Evolutionary conservation across 345 rosid genomes (phyloP).

Genomic region (Xanthoceras sorbifolium): DNA sequence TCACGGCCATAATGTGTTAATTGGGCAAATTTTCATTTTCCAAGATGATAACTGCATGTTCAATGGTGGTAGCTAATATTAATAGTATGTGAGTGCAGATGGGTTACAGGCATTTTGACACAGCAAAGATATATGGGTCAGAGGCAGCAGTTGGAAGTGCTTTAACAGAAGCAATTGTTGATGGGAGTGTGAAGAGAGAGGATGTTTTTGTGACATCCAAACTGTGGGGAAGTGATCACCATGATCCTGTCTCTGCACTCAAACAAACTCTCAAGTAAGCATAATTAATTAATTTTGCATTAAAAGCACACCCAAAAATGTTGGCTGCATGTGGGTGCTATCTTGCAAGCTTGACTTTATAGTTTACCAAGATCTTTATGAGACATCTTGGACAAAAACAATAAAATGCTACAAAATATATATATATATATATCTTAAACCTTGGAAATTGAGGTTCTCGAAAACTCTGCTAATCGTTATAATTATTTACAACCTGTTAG

Average conservation of each 20-base stretch:
- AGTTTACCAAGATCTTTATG: not conserved
- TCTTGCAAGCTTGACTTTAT: not conserved
- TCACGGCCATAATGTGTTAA: too few relatives aligned
- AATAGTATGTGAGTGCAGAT: constrained; percentile 39
- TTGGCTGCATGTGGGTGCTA: not conserved
- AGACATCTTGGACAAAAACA: not conserved
- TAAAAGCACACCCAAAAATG: too few relatives aligned
- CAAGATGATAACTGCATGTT: constrained; percentile 7
- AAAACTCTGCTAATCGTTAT: not conserved
- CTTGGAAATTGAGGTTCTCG: not conserved
- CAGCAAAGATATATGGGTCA: constrained; percentile 82
- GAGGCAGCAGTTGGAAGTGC: constrained; percentile 85
- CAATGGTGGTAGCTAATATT: not conserved
- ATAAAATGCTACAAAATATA: not conserved
- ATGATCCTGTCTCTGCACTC: constrained; percentile 78
- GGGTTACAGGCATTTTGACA: constrained; percentile 90
- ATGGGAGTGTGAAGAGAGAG: constrained; percentile 48
- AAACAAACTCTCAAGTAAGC: constrained; percentile 54
- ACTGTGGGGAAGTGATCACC: constrained; percentile 82
- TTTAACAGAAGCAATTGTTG: constrained; percentile 44
- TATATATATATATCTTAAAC: too few relatives aligned
- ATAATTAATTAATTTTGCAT: not conserved
- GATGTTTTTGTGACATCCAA: constrained; percentile 82
- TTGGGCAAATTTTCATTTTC: not conserved
- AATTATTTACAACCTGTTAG: too few relatives aligned